These are phyloP conservation scores for Sugiyamaella chiloensis DNA, from an alignment of 805 yeast species.

Conservation along the genomic window DNA sequence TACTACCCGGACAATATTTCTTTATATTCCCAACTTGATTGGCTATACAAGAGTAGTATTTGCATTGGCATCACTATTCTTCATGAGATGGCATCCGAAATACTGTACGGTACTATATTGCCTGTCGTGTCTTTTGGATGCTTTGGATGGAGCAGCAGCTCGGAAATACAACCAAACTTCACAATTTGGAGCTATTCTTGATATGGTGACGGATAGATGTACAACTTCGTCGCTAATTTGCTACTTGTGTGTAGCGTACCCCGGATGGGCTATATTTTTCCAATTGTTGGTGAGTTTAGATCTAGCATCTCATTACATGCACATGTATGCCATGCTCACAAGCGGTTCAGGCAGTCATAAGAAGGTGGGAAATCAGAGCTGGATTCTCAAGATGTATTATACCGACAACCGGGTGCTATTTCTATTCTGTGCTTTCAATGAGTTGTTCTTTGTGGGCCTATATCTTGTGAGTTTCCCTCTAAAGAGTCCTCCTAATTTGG, in stretches of 20 bases:
- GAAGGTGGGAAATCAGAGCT: conserved; percentile 66
- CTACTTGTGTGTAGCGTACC: conserved; percentile 77
- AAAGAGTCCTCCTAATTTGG: conserved; percentile 40
- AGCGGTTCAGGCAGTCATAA: conserved; percentile 83
- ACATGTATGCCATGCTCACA: conserved; percentile 90
- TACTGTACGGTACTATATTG: conserved; percentile 76
- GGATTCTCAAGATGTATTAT: conserved; percentile 79
- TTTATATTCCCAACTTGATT: conserved; percentile 85
- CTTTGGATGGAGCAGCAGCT: conserved; percentile 95
- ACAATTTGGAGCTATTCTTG: conserved; percentile 91
- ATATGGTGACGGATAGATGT: conserved; percentile 98
- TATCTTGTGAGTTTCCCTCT: conserved; percentile 69
- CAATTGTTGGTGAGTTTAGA: conserved; percentile 77
- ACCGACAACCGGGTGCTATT: conserved; percentile 81
- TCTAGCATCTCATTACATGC: conserved; percentile 94
- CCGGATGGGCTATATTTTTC: conserved; percentile 64
- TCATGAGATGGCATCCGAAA: conserved; percentile 83
- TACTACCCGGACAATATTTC: conserved; percentile 56
- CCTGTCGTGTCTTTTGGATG: conserved; percentile 87
- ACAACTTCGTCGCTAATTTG: conserved; percentile 93
- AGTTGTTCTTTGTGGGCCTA: conserved; percentile 84
- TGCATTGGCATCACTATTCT: conserved; percentile 71
- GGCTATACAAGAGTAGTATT: conserved; percentile 84
- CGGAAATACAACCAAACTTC: conserved; percentile 85
- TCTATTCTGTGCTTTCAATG: conserved; percentile 88